Conservation (phyloP, 805 yeast species). For the Saccharomycopsis sp. region DNA sequence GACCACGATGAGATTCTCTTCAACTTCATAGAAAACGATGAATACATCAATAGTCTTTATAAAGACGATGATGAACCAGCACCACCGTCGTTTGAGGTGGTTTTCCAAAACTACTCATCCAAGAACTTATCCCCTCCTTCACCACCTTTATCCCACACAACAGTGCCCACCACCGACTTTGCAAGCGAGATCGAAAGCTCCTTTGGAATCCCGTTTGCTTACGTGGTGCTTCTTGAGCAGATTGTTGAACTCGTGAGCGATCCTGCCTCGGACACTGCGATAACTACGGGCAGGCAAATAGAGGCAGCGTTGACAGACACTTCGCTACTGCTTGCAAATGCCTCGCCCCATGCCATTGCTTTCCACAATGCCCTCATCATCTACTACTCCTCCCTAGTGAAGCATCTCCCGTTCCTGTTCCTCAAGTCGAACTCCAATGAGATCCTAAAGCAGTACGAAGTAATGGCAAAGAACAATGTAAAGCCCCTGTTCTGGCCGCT, state of each 20-base stretch:
- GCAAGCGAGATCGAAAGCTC: conserved; percentile 17
- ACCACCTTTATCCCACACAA: not conserved
- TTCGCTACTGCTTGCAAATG: no score
- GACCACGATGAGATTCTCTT: not conserved
- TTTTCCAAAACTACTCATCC: not conserved
- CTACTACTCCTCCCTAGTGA: conserved; percentile 32
- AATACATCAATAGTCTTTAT: conserved; percentile 11
- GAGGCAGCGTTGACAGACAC: no score
- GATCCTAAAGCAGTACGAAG: no score
- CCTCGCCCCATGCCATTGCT: conserved; percentile 38
- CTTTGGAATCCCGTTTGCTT: conserved; percentile 38
- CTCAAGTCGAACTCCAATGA: no score
- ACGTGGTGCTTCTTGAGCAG: conserved; percentile 33
- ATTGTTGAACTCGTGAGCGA: conserved; percentile 33
- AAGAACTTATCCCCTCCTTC: not conserved
- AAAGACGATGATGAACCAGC: conserved; percentile 17
- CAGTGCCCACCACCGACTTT: not conserved
- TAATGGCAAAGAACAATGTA: no score
- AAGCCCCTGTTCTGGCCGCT: no score
- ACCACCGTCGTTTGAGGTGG: conserved; percentile 12
- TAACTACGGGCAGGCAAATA: no score
- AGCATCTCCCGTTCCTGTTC: conserved; percentile 28
- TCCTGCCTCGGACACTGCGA: conserved; percentile 37
- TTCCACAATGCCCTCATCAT: conserved; percentile 36
- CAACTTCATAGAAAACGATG: not conserved